phyloP scores from a whole-genome alignment of 2,329 filamentous ascomycete genomes.

The Rachicladosporium sp. region DNA sequence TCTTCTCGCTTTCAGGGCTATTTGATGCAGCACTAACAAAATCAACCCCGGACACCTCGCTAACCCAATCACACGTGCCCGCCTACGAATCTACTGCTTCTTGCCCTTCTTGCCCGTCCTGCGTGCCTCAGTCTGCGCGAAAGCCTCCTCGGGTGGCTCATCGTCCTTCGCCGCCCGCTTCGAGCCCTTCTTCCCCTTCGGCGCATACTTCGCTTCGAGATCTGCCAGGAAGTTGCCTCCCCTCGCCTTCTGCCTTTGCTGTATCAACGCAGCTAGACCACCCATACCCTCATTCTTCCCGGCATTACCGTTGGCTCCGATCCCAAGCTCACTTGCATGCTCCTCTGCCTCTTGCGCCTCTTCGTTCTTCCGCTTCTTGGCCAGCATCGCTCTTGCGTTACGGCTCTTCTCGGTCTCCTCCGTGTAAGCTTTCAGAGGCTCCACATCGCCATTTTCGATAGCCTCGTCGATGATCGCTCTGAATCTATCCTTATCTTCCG shows the following conservation, averaged over 20 bases:
- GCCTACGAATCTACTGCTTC: conserved; percentile 2
- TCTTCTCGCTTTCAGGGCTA: too few species aligned
- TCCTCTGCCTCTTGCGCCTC: conserved; percentile 53
- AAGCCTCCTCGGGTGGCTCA: conserved; percentile 53
- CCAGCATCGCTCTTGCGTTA: conserved; percentile 39
- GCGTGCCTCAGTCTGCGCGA: conserved; percentile 27
- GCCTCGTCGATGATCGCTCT: conserved; percentile 68
- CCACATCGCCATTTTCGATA: conserved; percentile 56
- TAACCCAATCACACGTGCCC: too few species aligned
- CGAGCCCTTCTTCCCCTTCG: conserved; percentile 38
- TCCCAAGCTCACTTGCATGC: conserved; percentile 60
- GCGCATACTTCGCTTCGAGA: conserved; percentile 63
- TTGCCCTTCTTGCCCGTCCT: conserved; percentile 13
- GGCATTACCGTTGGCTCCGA: conserved; percentile 52
- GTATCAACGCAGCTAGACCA: conserved; percentile 63
- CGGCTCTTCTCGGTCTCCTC: conserved; percentile 47
- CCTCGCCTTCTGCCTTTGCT: conserved; percentile 54
- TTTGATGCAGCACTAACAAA: too few species aligned
- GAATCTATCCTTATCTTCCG: conserved; percentile 79
- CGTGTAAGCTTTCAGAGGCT: conserved; percentile 55
- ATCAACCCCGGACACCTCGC: too few species aligned
- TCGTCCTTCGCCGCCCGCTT: conserved; percentile 40
- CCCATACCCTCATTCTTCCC: conserved; percentile 27
- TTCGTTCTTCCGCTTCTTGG: conserved; percentile 54
- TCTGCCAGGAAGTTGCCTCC: conserved; percentile 53